Evolutionary conservation across 2,329 filamentous ascomycete species (phyloP).

Genomic region (Stromatinia cepivora): DNA sequence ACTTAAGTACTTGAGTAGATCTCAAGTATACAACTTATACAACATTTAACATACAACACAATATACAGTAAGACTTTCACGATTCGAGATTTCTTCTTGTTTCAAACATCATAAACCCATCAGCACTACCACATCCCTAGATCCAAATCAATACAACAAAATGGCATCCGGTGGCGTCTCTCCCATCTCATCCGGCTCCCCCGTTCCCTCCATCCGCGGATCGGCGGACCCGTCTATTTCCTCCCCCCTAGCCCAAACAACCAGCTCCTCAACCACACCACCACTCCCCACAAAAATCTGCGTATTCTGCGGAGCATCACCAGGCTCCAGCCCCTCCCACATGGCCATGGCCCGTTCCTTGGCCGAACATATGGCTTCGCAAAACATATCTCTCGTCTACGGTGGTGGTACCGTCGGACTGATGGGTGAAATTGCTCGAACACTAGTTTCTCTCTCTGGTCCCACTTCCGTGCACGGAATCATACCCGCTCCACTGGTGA

Average conservation of each 20-base stretch:
- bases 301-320: constrained; percentile 78
- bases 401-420: constrained; percentile 91
- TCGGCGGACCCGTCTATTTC: constrained; percentile 11
- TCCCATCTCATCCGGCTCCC: constrained; percentile 36
- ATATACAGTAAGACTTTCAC: background rate
- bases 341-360: constrained; percentile 68
- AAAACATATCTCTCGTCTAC: constrained; percentile 84
- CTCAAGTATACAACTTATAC: background rate
- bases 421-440: constrained; percentile 91
- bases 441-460: constrained; percentile 79
- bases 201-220: constrained; percentile 24
- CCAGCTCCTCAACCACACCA: background rate
- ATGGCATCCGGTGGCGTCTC: constrained; percentile 48
- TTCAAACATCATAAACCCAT: background rate
- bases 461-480: constrained; percentile 86
- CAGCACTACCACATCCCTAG: background rate
- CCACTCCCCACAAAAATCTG: constrained; percentile 24
- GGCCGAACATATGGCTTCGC: constrained; percentile 69
- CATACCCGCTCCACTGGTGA: constrained; percentile 82
- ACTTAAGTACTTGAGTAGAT: background rate
- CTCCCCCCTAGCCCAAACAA: constrained; percentile 3
- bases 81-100: background rate
- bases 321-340: constrained; percentile 72
- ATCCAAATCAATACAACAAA: constrained; percentile 20
- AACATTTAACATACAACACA: background rate